Percentiles rank a stretch among this genome's conserved stretches.
Conservation (phyloP, 179 eudicot genomes). For the Drosera spatulata region DNA sequence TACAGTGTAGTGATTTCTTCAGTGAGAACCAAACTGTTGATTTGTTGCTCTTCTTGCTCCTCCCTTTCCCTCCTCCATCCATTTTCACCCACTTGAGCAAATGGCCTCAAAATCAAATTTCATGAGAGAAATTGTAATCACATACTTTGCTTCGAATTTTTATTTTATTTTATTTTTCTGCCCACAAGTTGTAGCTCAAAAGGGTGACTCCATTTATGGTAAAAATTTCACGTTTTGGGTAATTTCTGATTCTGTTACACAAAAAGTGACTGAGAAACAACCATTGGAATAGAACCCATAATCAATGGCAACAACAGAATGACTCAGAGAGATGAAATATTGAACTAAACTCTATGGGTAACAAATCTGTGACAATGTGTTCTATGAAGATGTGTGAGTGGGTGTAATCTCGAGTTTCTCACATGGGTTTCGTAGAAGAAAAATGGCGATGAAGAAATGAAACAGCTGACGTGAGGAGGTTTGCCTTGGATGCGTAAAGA, state of each 20-base stretch:
- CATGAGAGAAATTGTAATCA: neutral
- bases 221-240: neutral
- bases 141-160: no score
- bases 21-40: conserved; percentile 84
- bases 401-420: no score
- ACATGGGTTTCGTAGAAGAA: no score
- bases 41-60: conserved; percentile 7
- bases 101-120: neutral
- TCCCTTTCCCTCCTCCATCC: conserved; percentile 7
- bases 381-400: no score
- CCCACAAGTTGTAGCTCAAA: no score
- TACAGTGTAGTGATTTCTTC: conserved; percentile 77
- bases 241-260: neutral
- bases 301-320: neutral
- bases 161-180: no score
- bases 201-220: neutral
- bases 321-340: no score
- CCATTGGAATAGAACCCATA: neutral
- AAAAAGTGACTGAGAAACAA: neutral
- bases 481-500: no score
- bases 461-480: no score
- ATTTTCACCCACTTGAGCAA: neutral
- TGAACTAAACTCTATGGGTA: no score
- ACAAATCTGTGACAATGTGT: no score
- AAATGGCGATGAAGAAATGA: no score